phyloP scores from a whole-genome alignment of 169 alveolate genomes.

The Eimeria praecox region DNA sequence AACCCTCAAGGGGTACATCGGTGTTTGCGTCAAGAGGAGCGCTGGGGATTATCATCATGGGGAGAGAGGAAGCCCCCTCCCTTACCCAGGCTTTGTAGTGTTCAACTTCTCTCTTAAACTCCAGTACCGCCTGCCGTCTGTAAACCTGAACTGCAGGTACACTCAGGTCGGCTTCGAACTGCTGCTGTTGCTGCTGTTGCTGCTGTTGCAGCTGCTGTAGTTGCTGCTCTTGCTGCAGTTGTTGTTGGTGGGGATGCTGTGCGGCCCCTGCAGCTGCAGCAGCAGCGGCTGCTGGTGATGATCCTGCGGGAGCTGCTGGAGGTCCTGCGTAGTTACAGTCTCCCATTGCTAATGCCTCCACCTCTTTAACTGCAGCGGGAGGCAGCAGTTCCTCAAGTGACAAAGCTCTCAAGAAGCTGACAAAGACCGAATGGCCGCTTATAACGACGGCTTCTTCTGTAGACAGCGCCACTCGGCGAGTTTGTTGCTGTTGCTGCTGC shows the following conservation, averaged over 20 bases:
- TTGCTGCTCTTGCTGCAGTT: background rate
- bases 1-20: slow-evolving; percentile 84
- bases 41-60: slow-evolving; percentile 83
- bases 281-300: slow-evolving; percentile 16
- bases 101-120: slow-evolving; percentile 66
- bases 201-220: background rate
- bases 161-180: slow-evolving; percentile 35
- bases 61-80: slow-evolving; percentile 78
- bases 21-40: slow-evolving; percentile 83
- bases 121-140: slow-evolving; percentile 43
- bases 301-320: background rate
- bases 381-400: slow-evolving; percentile 42
- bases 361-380: slow-evolving; percentile 6
- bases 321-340: slow-evolving; percentile 4
- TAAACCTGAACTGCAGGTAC: slow-evolving; percentile 72
- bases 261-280: slow-evolving; percentile 32
- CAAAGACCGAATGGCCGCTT: slow-evolving; percentile 3
- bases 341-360: slow-evolving; percentile 23
- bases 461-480: slow-evolving; percentile 26
- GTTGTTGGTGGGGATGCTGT: background rate
- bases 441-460: slow-evolving; percentile 29
- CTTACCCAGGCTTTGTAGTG: slow-evolving; percentile 79
- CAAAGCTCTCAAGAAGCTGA: slow-evolving; percentile 12
- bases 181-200: slow-evolving; percentile 38
- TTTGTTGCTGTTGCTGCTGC: slow-evolving; percentile 1